Evolutionary conservation across 225 moss, liverwort and hornwort genomes (phyloP).

Genomic region (Sphagnum contortum): DNA sequence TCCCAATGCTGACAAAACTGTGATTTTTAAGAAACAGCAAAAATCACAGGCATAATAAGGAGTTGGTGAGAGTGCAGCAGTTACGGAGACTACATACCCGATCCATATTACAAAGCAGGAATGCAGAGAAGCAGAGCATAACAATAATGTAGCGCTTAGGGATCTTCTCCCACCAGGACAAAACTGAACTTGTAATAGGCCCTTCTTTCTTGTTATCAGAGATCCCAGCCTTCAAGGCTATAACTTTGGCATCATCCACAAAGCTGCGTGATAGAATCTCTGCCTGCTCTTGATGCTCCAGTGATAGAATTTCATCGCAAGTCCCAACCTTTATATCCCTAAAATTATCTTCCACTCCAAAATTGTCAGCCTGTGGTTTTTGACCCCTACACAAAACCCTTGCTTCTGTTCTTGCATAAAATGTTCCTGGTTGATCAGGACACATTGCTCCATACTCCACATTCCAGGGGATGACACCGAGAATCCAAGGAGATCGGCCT

Average conservation of each 20-base stretch:
- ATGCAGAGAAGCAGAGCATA: constrained; percentile 76
- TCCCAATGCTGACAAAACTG: no score
- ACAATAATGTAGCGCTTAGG: constrained; percentile 88
- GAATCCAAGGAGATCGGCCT: no score
- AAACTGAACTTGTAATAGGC: background rate
- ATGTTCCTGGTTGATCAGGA: background rate
- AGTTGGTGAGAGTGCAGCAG: no score
- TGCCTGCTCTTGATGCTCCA: constrained; percentile 5
- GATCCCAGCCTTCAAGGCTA: constrained; percentile 13
- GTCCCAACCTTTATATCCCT: background rate
- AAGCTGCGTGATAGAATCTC: constrained; percentile 1
- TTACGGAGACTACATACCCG: constrained; percentile 33
- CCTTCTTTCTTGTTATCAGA: background rate
- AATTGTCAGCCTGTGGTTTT: constrained; percentile 19
- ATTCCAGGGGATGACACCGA: no score
- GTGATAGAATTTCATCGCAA: constrained; percentile 1
- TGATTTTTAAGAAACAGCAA: no score
- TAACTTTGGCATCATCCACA: constrained; percentile 15
- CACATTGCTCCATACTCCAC: no score
- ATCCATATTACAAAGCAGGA: constrained; percentile 99
- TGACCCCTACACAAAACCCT: constrained; percentile 23
- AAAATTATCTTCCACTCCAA: constrained; percentile 17
- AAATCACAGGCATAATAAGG: no score
- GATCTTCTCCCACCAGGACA: constrained; percentile 27
- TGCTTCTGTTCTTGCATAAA: background rate